Evolutionary conservation across 192 early-diverging fungal species (phyloP), one percentile per base, ranked within the genome.

Genomic region (Glomus cerebriforme): DNA sequence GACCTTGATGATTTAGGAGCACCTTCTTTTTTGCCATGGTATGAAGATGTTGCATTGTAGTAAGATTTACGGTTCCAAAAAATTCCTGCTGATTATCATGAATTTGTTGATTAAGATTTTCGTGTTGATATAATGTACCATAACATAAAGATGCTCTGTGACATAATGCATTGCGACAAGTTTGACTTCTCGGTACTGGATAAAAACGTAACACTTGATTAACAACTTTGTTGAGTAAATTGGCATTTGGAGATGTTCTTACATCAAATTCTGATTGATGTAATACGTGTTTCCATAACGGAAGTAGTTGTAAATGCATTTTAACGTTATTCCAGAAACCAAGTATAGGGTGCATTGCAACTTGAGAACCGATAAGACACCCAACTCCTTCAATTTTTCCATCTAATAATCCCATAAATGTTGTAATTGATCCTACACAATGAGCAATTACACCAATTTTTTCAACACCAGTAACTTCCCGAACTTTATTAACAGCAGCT

Each of bases 371-470:
- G 39, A 86, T 79, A 0, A 86, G 29, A 1, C 83, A 81, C 4
- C 85, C 85, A 29, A 86, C 85, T 8, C 85, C 85, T 45, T 84
- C 69, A 17, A 86, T 82, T 29, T 80, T 71, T 2, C 85, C 85
- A 49, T 79, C 81, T 59, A 86, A 32, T 66, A 86, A 66, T 59
- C 85, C 85, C 22, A 84, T 84, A 78, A 84, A 85, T 8, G 82
- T 68, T 8, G 82, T 78, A 13, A 85, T 63, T 1, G 81, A 81
- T 62, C 85, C 85, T 13, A 85, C 75, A 75, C 85, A 86, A 32
- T 86, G 85, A 37, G 83, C 82, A 58, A 86, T 45, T 9, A 86
- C 80, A 37, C 79, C 83, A 59, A 86, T 78, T 19, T 83, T 86
- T 35, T 84, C 79, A 35, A 81, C 81, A 1, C 77, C 79, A 34